Percentiles rank a stretch among this genome's conserved stretches.
Conservation (phyloP, 371 early-diverging fungal genomes). For the Mortierella sp. region DNA sequence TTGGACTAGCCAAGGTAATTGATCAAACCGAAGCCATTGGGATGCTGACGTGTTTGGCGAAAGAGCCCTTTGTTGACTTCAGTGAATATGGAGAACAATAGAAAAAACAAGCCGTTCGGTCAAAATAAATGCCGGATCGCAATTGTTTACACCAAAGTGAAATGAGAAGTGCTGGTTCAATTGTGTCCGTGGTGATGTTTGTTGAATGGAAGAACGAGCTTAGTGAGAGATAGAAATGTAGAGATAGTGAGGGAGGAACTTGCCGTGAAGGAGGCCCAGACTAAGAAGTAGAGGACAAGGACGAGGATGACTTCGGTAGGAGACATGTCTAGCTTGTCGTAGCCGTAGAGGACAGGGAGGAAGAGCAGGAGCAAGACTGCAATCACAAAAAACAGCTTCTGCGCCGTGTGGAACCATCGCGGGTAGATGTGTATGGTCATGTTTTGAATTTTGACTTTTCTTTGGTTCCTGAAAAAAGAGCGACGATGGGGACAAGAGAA, state of each 20-base stretch:
- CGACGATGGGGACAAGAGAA: no score
- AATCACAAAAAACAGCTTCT: constrained; percentile 14
- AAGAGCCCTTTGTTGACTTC: not conserved
- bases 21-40: no score
- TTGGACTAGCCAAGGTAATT: no score
- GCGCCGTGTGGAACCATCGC: constrained; percentile 13
- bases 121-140: no score
- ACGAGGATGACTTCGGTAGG: constrained; percentile 29
- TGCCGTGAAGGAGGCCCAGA: constrained; percentile 44
- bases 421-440: constrained; percentile 29
- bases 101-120: no score
- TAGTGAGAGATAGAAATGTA: not conserved
- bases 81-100: not conserved
- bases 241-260: not conserved
- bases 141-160: no score
- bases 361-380: constrained; percentile 36
- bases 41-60: not conserved
- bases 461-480: no score
- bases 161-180: no score
- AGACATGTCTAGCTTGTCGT: constrained; percentile 7
- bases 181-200: no score
- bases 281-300: constrained; percentile 26
- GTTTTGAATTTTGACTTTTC: not conserved
- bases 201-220: not conserved
- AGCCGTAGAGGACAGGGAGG: constrained; percentile 35